Evolutionary conservation across 495 filamentous ascomycete species (phyloP), one percentile per base, ranked within the genome.

Genomic region (Penicillium daleae): DNA sequence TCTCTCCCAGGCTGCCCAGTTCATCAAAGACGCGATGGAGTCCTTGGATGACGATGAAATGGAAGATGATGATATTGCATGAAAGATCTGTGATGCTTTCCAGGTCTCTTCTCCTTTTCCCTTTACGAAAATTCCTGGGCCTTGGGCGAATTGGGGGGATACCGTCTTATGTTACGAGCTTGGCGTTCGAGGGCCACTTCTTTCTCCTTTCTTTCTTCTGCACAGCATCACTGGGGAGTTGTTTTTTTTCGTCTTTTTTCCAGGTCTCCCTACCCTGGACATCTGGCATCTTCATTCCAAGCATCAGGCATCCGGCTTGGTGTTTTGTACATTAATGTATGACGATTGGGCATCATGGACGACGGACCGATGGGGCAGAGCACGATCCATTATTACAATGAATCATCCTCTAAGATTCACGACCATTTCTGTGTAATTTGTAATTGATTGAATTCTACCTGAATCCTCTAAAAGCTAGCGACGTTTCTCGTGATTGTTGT

Each of bases 21-120:
- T 91, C 71, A 96, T 97, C 74, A 97, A 97, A 78, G 90, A 92
- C 66, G 90, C 90, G 22, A 97, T 97, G 79, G 93, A 96, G 77
- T 84, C 87, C 51, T 80, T 97, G 57, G 92, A 96, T 70, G 91
- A 97, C 50, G 91, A 92, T 35, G 89, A 91, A 7, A 89, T 92
- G 60, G 86, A 91, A 64, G 89, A 92, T 57, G 89, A 92, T 46
- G 79, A 82, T 65, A 80, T 78, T 67, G 76, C 76, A 40, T 80
- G 26, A 56, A 26, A 71, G 66, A 57, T 60, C 62, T 66, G 44
- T 60, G 65, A 75, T 66, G 62, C 26, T 53, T 57, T 42, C 44
- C 29, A 42, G 49, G 49, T 60, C 56, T 57, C 50, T 61, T n/a
- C 51, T 63, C 22, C 49, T 32, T 56, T 56, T 50, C 48, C 52